Evolutionary conservation across 1,284 basidiomycete genomes (phyloP).

Genomic region (Papiliotrema terrestris): DNA sequence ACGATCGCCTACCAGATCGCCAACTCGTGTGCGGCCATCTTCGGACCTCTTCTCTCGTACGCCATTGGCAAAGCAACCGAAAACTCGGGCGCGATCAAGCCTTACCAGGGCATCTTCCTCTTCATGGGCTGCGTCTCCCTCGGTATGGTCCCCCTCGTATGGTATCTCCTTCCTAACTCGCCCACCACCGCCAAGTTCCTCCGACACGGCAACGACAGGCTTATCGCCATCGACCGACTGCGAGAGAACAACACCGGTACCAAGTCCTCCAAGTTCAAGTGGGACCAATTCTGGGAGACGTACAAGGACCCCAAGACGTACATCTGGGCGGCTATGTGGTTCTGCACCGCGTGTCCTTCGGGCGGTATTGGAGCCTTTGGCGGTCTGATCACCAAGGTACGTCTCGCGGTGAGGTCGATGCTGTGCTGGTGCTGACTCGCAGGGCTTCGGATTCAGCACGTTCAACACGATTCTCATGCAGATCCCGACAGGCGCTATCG

Average conservation of each 20-base stretch:
- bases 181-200: constrained; percentile 46
- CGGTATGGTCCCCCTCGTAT: constrained; percentile 52
- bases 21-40: constrained; percentile 40
- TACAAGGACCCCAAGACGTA: constrained; percentile 43
- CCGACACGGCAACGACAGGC: constrained; percentile 37
- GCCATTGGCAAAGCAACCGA: constrained; percentile 33
- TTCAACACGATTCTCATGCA: constrained; percentile 46
- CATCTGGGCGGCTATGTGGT: constrained; percentile 28
- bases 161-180: constrained; percentile 48
- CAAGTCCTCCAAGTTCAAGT: constrained; percentile 44
- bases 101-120: constrained; percentile 53
- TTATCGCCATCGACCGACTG: constrained; percentile 46
- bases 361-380: constrained; percentile 48
- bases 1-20: constrained; percentile 44
- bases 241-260: constrained; percentile 48
- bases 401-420: not conserved
- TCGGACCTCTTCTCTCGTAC: constrained; percentile 41
- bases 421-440: not conserved
- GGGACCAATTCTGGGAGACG: constrained; percentile 46
- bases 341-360: constrained; percentile 39
- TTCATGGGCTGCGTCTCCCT: constrained; percentile 55
- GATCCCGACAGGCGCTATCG: constrained; percentile 54
- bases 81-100: constrained; percentile 14
- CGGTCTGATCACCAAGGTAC: constrained; percentile 37
- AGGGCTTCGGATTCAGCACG: constrained; percentile 41